A percentile compares a stretch with the other conserved stretches of the same genome.
phyloP scores from a whole-genome alignment of 305 asterid genomes.

The Solanum hybrid region DNA sequence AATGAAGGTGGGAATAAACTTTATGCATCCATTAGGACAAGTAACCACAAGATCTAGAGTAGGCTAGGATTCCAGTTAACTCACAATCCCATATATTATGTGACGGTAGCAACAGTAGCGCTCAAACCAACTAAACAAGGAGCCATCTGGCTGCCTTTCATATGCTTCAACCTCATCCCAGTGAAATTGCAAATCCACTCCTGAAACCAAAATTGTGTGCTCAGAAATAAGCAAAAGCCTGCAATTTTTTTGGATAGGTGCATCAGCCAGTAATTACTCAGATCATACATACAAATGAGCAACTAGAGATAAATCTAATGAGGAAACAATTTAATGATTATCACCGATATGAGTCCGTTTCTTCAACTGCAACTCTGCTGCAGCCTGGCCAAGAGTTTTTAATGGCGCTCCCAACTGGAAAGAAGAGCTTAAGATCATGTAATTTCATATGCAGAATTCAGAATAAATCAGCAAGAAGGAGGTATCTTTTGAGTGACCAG shows the following conservation, averaged over 20 bases:
- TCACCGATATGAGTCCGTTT: conserved; percentile 78
- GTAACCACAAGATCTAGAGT: not conserved
- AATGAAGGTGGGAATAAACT: not conserved
- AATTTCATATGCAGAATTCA: not conserved
- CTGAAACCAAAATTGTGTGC: conserved; percentile 25
- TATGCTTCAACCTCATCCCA: conserved; percentile 85
- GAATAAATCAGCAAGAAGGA: not conserved
- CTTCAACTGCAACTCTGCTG: conserved; percentile 64
- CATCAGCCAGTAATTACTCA: not conserved
- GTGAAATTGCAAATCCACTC: conserved; percentile 80
- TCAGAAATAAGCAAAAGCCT: conserved; percentile 3
- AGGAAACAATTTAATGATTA: not conserved
- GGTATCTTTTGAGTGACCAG: not conserved
- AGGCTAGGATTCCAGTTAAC: conserved; percentile 17
- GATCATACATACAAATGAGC: not conserved
- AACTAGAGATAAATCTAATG: not conserved
- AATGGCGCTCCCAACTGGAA: conserved; percentile 72
- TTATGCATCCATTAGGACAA: conserved; percentile 2
- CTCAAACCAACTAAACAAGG: conserved; percentile 95
- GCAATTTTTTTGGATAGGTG: not conserved
- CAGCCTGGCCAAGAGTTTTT: conserved; percentile 67
- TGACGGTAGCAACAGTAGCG: conserved; percentile 68
- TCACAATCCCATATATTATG: conserved; percentile 62
- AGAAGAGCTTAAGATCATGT: not conserved
- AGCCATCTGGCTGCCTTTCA: conserved; percentile 80